A percentile compares a stretch with the other conserved stretches of the same genome.
Conservation (phyloP, 2,329 filamentous ascomycete genomes). For the Ophiocordyceps camponoti-floridani region DNA sequence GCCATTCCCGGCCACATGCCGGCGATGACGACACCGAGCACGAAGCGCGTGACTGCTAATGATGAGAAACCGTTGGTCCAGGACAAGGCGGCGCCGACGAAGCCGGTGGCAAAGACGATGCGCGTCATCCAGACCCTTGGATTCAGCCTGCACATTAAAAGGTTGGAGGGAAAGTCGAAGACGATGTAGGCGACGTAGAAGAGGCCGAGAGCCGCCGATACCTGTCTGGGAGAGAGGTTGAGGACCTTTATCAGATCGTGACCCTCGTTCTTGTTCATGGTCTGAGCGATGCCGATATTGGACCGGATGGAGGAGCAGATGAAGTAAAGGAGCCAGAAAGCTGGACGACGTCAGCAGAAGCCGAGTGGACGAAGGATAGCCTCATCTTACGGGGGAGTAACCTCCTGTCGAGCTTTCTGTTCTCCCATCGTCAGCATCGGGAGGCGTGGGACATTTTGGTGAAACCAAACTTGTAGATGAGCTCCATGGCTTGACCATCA, state of each 20-base stretch:
- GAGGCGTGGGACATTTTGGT: too few species aligned
- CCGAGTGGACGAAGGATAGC: neutral
- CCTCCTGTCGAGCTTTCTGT: constrained; percentile 35
- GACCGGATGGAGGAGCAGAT: constrained; percentile 82
- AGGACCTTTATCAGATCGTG: constrained; percentile 65
- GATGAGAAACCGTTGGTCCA: constrained; percentile 73
- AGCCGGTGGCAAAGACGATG: constrained; percentile 72
- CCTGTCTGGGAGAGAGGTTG: constrained; percentile 52
- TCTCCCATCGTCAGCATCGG: neutral
- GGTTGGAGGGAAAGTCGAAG: constrained; percentile 76
- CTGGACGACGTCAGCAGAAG: constrained; percentile 20
- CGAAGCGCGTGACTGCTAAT: constrained; percentile 69
- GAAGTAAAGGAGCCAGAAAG: constrained; percentile 85
- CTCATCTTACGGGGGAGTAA: constrained; percentile 36
- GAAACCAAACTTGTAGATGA: constrained; percentile 34
- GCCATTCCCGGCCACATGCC: constrained; percentile 95
- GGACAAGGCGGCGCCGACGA: constrained; percentile 70
- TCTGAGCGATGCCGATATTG: constrained; percentile 86
- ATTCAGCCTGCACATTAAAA: constrained; percentile 72
- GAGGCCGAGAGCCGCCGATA: constrained; percentile 67
- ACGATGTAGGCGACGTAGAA: constrained; percentile 89
- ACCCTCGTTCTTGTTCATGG: constrained; percentile 57
- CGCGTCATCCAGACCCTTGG: constrained; percentile 84
- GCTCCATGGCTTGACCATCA: constrained; percentile 31
- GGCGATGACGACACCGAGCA: constrained; percentile 74